Percentiles rank a stretch among this genome's conserved stretches.
Evolutionary conservation across 1,139 yeast species (phyloP).

Genomic region (Saccharomyces hybrid): DNA sequence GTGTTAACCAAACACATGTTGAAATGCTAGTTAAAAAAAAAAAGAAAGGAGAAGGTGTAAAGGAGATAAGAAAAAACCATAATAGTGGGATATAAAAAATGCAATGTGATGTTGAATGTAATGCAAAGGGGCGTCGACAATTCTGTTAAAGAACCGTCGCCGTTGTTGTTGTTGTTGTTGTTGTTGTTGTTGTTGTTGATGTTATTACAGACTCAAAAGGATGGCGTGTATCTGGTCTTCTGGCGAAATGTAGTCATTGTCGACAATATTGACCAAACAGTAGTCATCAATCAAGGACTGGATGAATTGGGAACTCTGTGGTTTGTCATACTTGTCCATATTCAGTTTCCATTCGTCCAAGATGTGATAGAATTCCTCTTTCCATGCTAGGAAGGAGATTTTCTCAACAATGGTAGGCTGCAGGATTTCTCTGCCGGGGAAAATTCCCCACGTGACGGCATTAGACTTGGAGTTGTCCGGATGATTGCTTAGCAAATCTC

Average conservation of each 20-base stretch:
- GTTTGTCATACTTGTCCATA: constrained; percentile 35
- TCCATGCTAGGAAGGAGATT: constrained; percentile 89
- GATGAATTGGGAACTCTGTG: constrained; percentile 39
- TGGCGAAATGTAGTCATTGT: constrained; percentile 59
- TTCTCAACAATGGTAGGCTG: constrained; percentile 94
- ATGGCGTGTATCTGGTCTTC: constrained; percentile 36
- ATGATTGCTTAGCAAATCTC: constrained; percentile 52
- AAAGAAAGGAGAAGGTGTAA: too few species aligned
- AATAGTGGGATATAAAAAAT: too few species aligned
- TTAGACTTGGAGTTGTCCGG: constrained; percentile 67
- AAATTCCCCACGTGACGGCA: constrained; percentile 97
- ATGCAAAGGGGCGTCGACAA: constrained; percentile 5
- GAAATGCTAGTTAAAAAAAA: constrained; percentile 11
- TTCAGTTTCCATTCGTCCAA: constrained; percentile 73
- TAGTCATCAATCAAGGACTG: constrained; percentile 48
- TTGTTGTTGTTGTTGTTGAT: too few species aligned
- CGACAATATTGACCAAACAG: constrained; percentile 81
- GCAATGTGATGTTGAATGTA: constrained; percentile 8
- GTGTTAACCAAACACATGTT: constrained; percentile 9
- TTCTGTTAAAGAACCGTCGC: constrained; percentile 1
- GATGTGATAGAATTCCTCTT: constrained; percentile 85
- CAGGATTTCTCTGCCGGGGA: constrained; percentile 84
- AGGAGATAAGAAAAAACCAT: too few species aligned
- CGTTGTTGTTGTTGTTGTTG: too few species aligned
- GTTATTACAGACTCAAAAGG: too few species aligned